Conservation (phyloP, 768 basidiomycete genomes). For the Rhizopogon rudus region DNA sequence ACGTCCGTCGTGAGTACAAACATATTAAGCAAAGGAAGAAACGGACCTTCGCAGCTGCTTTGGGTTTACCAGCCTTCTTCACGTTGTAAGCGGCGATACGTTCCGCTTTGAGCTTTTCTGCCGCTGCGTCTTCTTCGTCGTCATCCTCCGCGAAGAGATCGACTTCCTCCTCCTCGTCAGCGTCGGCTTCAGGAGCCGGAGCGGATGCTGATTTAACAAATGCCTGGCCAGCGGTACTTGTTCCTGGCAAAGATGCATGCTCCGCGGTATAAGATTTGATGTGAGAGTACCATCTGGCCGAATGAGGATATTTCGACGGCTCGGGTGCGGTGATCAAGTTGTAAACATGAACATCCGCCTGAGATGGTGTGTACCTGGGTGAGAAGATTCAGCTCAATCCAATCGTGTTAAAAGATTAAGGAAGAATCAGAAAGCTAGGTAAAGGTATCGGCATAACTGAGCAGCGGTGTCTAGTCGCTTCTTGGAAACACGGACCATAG, state of each 20-base stretch:
- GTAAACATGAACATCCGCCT: conserved; percentile 92
- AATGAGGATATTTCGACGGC: conserved; percentile 62
- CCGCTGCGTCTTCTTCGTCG: conserved; percentile 80
- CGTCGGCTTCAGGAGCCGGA: conserved; percentile 37
- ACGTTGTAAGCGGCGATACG: conserved; percentile 91
- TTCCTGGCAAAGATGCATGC: conserved; percentile 74
- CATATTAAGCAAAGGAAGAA: neutral
- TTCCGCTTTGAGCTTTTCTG: conserved; percentile 84
- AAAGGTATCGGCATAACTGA: conserved; percentile 66
- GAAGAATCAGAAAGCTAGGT: conserved; percentile 71
- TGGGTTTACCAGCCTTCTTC: conserved; percentile 90
- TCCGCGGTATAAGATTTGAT: conserved; percentile 84
- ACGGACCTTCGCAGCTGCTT: conserved; percentile 80
- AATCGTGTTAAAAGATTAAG: neutral
- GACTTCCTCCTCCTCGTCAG: conserved; percentile 52
- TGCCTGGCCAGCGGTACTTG: conserved; percentile 74
- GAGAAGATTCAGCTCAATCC: conserved; percentile 9
- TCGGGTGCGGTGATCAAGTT: conserved; percentile 70
- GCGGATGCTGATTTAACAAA: conserved; percentile 53
- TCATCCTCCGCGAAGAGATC: conserved; percentile 79
- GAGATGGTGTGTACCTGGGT: conserved; percentile 81
- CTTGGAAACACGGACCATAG: conserved; percentile 99
- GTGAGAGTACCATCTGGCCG: conserved; percentile 91
- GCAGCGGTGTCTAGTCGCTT: conserved; percentile 90
- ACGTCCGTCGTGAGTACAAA: conserved; percentile 8